Evolutionary conservation across 2,329 filamentous ascomycete genomes (phyloP).

Genomic region (Colletotrichum lindemuthianum): DNA sequence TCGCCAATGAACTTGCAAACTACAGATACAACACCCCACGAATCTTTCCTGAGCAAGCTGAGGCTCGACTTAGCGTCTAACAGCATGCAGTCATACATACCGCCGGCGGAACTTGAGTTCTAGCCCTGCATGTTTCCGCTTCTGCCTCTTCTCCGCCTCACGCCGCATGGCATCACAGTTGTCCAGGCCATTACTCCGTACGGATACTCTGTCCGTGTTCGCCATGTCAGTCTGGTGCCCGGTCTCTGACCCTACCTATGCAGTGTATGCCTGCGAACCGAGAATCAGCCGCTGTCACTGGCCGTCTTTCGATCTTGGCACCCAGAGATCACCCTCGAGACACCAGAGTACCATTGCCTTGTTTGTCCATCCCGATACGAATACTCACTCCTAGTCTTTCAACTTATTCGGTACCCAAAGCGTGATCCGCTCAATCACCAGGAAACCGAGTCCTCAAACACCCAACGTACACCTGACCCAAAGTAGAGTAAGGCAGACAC

Average conservation of each 20-base stretch:
- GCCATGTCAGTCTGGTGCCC: neutral
- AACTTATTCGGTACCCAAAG: neutral
- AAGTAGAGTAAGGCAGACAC: neutral
- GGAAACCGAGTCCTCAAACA: no score
- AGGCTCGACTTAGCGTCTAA: conserved; percentile 10
- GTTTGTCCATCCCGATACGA: neutral
- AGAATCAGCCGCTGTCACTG: neutral
- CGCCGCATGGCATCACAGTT: no score
- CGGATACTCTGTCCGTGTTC: neutral
- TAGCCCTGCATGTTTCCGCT: neutral
- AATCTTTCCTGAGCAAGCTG: conserved; percentile 25
- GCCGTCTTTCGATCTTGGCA: conserved; percentile 6
- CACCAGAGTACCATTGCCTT: conserved; percentile 1
- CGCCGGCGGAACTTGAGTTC: neutral
- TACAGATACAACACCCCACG: no score
- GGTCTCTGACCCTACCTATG: no score
- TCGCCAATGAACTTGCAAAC: no score
- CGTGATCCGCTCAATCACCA: no score
- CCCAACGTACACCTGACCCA: no score
- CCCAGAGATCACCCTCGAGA: conserved; percentile 1
- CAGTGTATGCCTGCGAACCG: neutral
- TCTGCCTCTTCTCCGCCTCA: neutral
- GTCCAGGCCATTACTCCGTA: no score
- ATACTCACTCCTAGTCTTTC: neutral
- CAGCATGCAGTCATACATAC: neutral